Conservation (phyloP, 495 filamentous ascomycete species). For the Podospora appendiculata region DNA sequence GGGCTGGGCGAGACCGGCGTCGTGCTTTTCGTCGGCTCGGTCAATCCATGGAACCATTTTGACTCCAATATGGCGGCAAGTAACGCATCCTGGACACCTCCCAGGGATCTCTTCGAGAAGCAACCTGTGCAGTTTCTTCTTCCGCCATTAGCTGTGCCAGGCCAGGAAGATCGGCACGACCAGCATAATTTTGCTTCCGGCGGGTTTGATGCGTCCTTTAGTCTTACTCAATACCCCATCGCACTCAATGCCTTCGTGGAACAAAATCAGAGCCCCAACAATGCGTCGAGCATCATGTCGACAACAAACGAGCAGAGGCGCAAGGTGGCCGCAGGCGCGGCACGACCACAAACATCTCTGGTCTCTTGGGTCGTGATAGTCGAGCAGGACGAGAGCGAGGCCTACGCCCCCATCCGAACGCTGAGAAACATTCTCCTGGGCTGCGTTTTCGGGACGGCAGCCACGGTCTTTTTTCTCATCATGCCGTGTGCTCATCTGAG, state of each 20-base stretch:
- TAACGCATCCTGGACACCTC: conserved; percentile 25
- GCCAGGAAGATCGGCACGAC: conserved; percentile 39
- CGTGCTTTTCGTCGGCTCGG: conserved; percentile 60
- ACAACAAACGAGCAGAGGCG: conserved; percentile 60
- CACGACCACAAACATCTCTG: conserved; percentile 53
- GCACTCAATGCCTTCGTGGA: conserved; percentile 45
- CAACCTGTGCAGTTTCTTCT: conserved; percentile 39
- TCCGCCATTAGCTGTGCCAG: conserved; percentile 27
- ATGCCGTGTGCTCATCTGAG: conserved; percentile 72
- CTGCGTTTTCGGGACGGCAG: conserved; percentile 78
- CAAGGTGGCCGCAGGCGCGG: conserved; percentile 63
- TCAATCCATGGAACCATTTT: conserved; percentile 57
- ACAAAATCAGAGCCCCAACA: conserved; percentile 40
- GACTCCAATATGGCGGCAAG: conserved; percentile 24
- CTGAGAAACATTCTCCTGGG: conserved; percentile 70
- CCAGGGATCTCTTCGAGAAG: conserved; percentile 23
- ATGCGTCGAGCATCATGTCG: conserved; percentile 55
- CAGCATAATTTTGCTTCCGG: conserved; percentile 31
- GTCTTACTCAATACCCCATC: conserved; percentile 47
- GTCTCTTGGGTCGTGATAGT: conserved; percentile 77
- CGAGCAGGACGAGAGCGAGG: conserved; percentile 66
- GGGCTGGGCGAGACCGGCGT: conserved; percentile 61
- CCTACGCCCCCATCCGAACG: conserved; percentile 63
- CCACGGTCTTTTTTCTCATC: conserved; percentile 56
- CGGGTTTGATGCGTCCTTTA: conserved; percentile 44